Evolutionary conservation across 2,329 filamentous ascomycete species (phyloP), one percentile per base, ranked within the genome.

Genomic region (Bipolaris bicolor): DNA sequence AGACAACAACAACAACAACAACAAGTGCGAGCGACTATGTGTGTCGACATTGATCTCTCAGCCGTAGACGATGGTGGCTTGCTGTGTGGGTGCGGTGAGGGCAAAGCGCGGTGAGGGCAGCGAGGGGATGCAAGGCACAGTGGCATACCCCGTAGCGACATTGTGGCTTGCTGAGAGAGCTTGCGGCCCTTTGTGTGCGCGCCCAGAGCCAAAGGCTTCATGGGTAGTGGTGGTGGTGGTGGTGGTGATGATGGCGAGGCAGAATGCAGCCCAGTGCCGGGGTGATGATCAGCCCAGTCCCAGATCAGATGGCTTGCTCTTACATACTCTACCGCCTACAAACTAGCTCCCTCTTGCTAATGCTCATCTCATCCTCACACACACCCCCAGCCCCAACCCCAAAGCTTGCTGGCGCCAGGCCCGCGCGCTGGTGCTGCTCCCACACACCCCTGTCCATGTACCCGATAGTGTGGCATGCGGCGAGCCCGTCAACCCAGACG

Each of bases 201-300:
- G 26, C 7, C 26, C 26, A 29, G 26, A 29, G 26, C 26, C 26
- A 29, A 10, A 29, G 26, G 26, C 26, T 29, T 29, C 26, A 29
- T 29, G 26, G 34, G 34, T n/a, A n/a, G n/a, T n/a, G n/a, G n/a
- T n/a, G n/a, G n/a, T n/a, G n/a, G n/a, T n/a, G n/a, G n/a, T n/a
- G n/a, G n/a, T n/a, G n/a, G n/a, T 43, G 37, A 49, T 62, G 37
- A 52, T 62, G 57, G 55, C 57, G 56, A 26, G 16, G 46, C 45
- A 57, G 49, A 49, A 52, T 39, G 52, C 54, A 47, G 61, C 55
- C 49, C 50, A 60, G 47, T 51, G 58, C 58, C 54, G 58, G 53
- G 40, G 45, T 43, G 26, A 29, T 50, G 26, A 29, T 50, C 29
- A 44, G 47, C 24, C 44, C 34, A 22, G 34, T 33, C 52, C 31